These are phyloP conservation scores for Macrocybe gigantea DNA, from an alignment of 768 basidiomycete genomes.

Conservation along the genomic window DNA sequence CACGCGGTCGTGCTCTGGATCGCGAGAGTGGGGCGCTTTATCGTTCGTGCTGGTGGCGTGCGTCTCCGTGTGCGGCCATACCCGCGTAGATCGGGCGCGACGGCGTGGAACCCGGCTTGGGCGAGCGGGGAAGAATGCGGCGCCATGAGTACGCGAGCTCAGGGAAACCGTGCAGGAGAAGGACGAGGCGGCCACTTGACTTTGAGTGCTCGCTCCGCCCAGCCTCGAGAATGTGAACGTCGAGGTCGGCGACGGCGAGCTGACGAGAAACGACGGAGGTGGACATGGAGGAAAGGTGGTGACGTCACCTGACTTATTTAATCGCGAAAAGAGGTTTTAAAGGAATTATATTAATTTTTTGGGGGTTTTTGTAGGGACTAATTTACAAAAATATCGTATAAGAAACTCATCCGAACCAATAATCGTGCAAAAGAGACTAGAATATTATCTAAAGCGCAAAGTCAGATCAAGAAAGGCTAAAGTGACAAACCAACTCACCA, in stretches of 20 bases:
- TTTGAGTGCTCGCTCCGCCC: slow-evolving; percentile 13
- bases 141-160: slow-evolving; percentile 66
- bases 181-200: slow-evolving; percentile 34
- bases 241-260: slow-evolving; percentile 39
- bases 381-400: too few species aligned
- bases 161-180: slow-evolving; percentile 64
- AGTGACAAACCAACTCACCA: too few species aligned
- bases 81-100: slow-evolving; percentile 59
- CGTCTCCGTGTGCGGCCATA: slow-evolving; percentile 36
- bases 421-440: too few species aligned
- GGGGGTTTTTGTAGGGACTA: too few species aligned
- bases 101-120: slow-evolving; percentile 48
- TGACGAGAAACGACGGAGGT: slow-evolving; percentile 28
- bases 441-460: too few species aligned
- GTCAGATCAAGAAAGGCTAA: too few species aligned
- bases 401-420: too few species aligned
- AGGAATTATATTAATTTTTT: too few species aligned
- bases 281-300: too few species aligned
- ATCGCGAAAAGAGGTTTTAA: too few species aligned
- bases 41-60: slow-evolving; percentile 5
- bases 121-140: slow-evolving; percentile 48
- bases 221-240: slow-evolving; percentile 49
- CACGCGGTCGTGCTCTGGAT: slow-evolving; percentile 7
- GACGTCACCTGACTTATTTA: too few species aligned
- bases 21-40: neutral